Evolutionary conservation across 441 rosid species (phyloP).

Genomic region (Jatropha podagrica): DNA sequence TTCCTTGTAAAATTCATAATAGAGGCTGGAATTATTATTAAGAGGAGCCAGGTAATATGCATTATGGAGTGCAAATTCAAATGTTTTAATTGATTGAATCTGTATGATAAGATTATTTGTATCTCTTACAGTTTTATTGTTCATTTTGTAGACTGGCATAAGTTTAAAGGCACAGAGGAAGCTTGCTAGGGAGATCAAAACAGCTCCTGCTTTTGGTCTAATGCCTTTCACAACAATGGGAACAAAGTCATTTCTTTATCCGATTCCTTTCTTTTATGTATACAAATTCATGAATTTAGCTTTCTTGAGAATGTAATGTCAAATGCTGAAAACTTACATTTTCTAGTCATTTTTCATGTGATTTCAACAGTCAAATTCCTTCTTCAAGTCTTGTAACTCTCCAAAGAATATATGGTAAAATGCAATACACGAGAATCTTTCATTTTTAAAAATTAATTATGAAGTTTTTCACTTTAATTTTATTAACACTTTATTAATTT

Average conservation of each 20-base stretch:
- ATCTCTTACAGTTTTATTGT: conserved; percentile 4
- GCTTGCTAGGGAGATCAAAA: conserved; percentile 91
- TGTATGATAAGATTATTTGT: neutral
- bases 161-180: conserved; percentile 92
- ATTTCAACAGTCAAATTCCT: too few relatives aligned
- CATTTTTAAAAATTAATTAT: too few relatives aligned
- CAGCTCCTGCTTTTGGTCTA: conserved; percentile 81
- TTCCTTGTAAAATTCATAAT: conserved; percentile 79
- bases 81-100: neutral
- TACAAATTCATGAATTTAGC: too few relatives aligned
- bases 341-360: too few relatives aligned
- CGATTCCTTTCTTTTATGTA: too few relatives aligned
- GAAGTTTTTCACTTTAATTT: too few relatives aligned
- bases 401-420: too few relatives aligned
- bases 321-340: too few relatives aligned
- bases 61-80: neutral
- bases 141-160: conserved; percentile 56
- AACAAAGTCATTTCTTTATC: conserved; percentile 51
- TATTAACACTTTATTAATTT: too few relatives aligned
- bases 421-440: too few relatives aligned
- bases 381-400: too few relatives aligned
- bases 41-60: conserved; percentile 63
- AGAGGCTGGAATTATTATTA: conserved; percentile 74
- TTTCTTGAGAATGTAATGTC: too few relatives aligned
- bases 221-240: conserved; percentile 96